Evolutionary conservation across 306 rosid species (phyloP).

Genomic region (Medicago lupulina): DNA sequence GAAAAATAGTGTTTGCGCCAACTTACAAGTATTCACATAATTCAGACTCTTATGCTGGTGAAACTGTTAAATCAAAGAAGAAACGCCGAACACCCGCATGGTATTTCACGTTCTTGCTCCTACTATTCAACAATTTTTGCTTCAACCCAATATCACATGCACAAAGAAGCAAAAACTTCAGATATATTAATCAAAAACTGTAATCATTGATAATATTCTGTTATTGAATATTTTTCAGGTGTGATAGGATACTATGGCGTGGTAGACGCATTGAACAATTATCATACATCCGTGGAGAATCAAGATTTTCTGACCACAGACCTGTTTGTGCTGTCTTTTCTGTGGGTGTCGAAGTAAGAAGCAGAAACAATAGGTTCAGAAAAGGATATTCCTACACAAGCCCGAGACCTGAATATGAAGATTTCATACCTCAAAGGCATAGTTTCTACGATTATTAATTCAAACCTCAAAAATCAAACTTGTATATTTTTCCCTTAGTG

Average conservation of each 20-base stretch:
- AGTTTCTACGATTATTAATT: conserved; percentile 66
- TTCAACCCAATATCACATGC: neutral
- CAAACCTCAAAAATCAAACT: conserved; percentile 35
- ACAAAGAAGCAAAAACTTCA: neutral
- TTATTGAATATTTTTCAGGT: conserved; percentile 54
- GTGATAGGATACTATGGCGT: conserved; percentile 89
- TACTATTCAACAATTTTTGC: neutral
- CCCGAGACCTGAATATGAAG: conserved; percentile 65
- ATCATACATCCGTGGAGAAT: conserved; percentile 79
- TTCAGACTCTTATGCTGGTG: conserved; percentile 88
- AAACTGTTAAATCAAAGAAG: conserved; percentile 77
- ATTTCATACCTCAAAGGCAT: conserved; percentile 77
- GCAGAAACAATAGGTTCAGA: conserved; percentile 67
- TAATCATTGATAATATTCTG: conserved; percentile 12
- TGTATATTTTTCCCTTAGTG: conserved; percentile 54
- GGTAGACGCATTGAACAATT: conserved; percentile 73
- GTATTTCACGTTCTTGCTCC: conserved; percentile 37
- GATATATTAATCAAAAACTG: neutral
- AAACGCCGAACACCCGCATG: conserved; percentile 94
- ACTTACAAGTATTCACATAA: conserved; percentile 86
- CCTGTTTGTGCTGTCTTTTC: conserved; percentile 80
- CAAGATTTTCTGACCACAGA: conserved; percentile 86
- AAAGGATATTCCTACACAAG: conserved; percentile 69
- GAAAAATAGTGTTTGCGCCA: conserved; percentile 73
- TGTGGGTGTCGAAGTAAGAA: conserved; percentile 66